Base-by-base conservation (phyloP, 2,329 filamentous ascomycete species). In the Aspergillus brasiliensis region DNA sequence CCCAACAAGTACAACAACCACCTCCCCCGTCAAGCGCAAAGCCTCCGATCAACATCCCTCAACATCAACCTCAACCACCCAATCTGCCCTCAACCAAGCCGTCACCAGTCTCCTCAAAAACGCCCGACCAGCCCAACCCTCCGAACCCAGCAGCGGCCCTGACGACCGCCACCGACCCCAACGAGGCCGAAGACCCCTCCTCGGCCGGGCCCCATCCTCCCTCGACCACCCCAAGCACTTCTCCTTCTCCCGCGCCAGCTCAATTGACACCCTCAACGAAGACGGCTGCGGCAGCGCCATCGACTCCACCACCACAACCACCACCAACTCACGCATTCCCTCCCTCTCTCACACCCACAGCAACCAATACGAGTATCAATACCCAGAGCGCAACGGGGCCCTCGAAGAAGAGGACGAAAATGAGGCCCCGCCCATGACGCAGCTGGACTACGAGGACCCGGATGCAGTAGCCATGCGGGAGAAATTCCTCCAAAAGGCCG, bases 391-490 rank as follows among this genome's bases (percentile, higher is more conserved):
- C 11, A 44, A 42, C 17, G 10, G n/a, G 21, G 7, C 13, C n/a
- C 57, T 59, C 8, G 62, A 67, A 10, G 63, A 69, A 13, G 71
- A 73, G 40, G 65, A 73, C 10, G 73, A 72, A 49, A 65, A 74
- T 10, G 72, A 77, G 56, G 67, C 71, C 7, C 76, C 78, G 13
- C 72, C 71, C 13, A 76, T 80, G 76, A 82, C 80, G 5, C 80
- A 82, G 64, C 67, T 82, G 17, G 77, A 78, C 27, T 82, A 82
- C 58, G 79, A 82, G 59, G 80, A 81, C 60, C 74, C 78, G 1
- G 79, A 86, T 48, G 83, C 83, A 2, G 79, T 81, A 11, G 81
- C 81, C 56, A 84, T 85, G 67, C 82, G 82, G n/a, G 83, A 85
- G 34, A 82, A 81, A 38, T 82, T 81, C 27, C 80, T 83, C 63